Percentiles rank a stretch among this genome's conserved stretches.
Evolutionary conservation across 768 basidiomycete genomes (phyloP).

Genomic region (Suillus variegatus): DNA sequence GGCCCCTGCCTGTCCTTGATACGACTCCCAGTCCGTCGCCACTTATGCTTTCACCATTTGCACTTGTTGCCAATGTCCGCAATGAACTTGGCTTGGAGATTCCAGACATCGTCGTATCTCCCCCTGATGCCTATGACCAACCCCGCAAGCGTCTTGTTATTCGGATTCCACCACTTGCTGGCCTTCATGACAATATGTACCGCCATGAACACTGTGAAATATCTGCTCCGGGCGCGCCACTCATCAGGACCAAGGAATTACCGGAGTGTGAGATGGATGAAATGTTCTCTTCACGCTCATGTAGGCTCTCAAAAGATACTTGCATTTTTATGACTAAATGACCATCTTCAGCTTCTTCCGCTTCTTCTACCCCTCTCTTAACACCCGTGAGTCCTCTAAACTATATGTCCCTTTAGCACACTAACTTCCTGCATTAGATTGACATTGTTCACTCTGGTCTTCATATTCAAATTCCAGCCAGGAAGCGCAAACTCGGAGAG

Average conservation of each 20-base stretch:
- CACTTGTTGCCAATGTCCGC: background rate
- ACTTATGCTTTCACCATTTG: background rate
- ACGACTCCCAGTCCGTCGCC: conserved; percentile 12
- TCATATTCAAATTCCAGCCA: conserved; percentile 25
- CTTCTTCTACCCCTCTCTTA: conserved; percentile 11
- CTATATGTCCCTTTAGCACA: background rate
- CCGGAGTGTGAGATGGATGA: conserved; percentile 25
- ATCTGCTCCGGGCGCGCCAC: conserved; percentile 26
- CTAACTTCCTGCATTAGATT: background rate
- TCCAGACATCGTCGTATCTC: conserved; percentile 13
- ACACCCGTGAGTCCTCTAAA: conserved; percentile 19
- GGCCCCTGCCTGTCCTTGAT: conserved; percentile 42
- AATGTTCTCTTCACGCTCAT: conserved; percentile 11
- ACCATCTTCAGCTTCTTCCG: conserved; percentile 13
- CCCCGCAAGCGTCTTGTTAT: conserved; percentile 7
- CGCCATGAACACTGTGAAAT: background rate
- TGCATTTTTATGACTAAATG: background rate
- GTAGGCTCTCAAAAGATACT: conserved; percentile 13
- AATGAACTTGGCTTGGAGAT: conserved; percentile 3
- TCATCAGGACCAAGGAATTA: conserved; percentile 23
- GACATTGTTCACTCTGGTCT: conserved; percentile 23
- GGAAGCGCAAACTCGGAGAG: conserved; percentile 28
- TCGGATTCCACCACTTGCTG: conserved; percentile 5
- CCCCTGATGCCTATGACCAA: background rate
- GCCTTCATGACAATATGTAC: conserved; percentile 9